Conservation (phyloP, 192 early-diverging fungal species). For the Mortierella alpina region DNA sequence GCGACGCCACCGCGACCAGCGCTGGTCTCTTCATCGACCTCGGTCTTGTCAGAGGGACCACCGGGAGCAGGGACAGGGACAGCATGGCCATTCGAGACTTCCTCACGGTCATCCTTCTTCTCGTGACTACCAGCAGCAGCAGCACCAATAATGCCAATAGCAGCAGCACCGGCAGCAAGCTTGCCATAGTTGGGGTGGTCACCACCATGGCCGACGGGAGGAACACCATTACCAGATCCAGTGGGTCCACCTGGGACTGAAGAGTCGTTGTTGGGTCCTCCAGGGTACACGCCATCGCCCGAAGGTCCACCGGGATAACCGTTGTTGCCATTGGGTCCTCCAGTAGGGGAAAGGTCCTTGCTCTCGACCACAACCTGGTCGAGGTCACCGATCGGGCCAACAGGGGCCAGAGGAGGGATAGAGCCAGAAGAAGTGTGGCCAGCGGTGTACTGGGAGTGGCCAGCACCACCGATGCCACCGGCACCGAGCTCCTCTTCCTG, state of each 20-base stretch:
- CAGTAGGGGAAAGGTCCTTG: slow-evolving; percentile 9
- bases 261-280: slow-evolving; percentile 3
- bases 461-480: slow-evolving; percentile 1
- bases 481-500: neutral
- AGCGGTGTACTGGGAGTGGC: neutral
- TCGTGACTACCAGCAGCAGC: slow-evolving; percentile 11
- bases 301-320: slow-evolving; percentile 22
- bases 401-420: slow-evolving; percentile 29
- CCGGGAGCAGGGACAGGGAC: slow-evolving; percentile 24
- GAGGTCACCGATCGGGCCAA: slow-evolving; percentile 24
- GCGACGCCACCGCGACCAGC: neutral
- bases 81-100: slow-evolving; percentile 43
- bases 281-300: neutral
- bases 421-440: neutral
- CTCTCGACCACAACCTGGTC: slow-evolving; percentile 17
- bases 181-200: slow-evolving; percentile 14
- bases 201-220: slow-evolving; percentile 2
- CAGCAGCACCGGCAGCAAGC: slow-evolving; percentile 2
- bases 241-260: slow-evolving; percentile 27
- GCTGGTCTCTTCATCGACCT: slow-evolving; percentile 3
- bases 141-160: neutral
- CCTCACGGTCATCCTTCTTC: slow-evolving; percentile 32
- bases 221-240: slow-evolving; percentile 14
- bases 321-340: slow-evolving; percentile 4
- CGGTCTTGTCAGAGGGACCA: slow-evolving; percentile 11